These are phyloP conservation scores for Tetrahymena elliotti DNA, from an alignment of 73 alveolate species.

Conservation along the genomic window DNA sequence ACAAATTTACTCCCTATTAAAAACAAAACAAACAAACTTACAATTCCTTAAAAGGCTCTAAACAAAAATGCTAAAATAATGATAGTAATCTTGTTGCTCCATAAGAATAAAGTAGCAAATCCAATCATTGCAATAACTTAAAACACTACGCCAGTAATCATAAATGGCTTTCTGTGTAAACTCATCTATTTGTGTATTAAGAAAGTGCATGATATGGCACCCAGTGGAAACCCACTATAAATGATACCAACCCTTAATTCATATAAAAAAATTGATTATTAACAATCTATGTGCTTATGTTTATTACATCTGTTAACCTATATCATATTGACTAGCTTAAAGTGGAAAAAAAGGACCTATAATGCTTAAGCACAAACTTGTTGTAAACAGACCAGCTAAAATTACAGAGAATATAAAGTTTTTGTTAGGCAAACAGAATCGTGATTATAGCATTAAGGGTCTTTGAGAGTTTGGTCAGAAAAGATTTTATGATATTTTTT, in stretches of 20 bases:
- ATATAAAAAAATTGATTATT: neutral
- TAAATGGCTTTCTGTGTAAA: neutral
- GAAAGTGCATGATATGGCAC: neutral
- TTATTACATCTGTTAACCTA: neutral
- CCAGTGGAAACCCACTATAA: neutral
- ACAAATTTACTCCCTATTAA: no score
- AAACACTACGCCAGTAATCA: neutral
- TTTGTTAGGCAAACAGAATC: neutral
- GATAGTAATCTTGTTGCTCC: neutral
- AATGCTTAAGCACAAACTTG: neutral
- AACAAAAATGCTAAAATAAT: neutral
- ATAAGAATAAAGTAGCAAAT: neutral
- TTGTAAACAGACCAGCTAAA: neutral
- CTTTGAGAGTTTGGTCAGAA: neutral
- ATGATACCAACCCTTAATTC: neutral
- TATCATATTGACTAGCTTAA: neutral
- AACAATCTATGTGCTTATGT: neutral
- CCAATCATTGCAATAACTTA: neutral
- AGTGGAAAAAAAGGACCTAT: neutral
- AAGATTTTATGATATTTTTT: neutral
- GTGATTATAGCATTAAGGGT: neutral
- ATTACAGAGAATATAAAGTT: neutral
- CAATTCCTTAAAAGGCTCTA: neutral
- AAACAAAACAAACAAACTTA: neutral
- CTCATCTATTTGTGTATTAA: neutral